Percentiles rank a stretch among this genome's conserved stretches.
Evolutionary conservation across 352 stramenopile genomes (phyloP).

Genomic region (Globisporangium canariense): DNA sequence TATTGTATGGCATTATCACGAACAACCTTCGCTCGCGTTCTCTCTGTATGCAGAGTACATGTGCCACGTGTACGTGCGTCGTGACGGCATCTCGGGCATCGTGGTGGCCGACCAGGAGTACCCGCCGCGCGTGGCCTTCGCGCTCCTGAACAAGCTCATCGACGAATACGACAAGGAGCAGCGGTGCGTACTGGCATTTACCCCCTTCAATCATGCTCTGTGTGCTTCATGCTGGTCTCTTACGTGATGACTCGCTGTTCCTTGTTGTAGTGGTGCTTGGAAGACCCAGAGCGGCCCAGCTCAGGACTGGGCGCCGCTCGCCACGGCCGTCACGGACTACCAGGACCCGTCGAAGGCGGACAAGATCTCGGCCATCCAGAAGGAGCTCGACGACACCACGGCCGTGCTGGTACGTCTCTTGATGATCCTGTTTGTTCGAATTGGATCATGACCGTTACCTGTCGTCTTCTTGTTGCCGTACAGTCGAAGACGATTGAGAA

Average conservation of each 20-base stretch:
- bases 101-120: conserved; percentile 98
- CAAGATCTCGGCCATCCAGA: conserved; percentile 99
- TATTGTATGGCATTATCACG: no score
- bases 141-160: conserved; percentile 94
- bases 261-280: conserved; percentile 37
- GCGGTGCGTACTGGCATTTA: conserved; percentile 19
- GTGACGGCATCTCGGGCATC: conserved; percentile 94
- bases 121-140: conserved; percentile 96
- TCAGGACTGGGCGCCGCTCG: conserved; percentile 87
- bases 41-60: conserved; percentile 88
- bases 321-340: conserved; percentile 95
- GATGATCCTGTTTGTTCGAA: no score
- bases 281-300: conserved; percentile 62
- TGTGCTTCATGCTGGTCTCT: conserved; percentile 28
- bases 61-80: conserved; percentile 97
- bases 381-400: conserved; percentile 99
- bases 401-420: conserved; percentile 86
- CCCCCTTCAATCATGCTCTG: conserved; percentile 12
- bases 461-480: not conserved
- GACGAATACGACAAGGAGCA: conserved; percentile 93
- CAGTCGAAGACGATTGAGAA: conserved; percentile 99
- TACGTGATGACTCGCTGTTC: not conserved
- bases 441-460: not conserved
- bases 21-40: conserved; percentile 7
- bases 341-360: conserved; percentile 98